Evolutionary conservation across 1,139 yeast species (phyloP), one percentile per base, ranked within the genome.

Genomic region (Pichia sp.): DNA sequence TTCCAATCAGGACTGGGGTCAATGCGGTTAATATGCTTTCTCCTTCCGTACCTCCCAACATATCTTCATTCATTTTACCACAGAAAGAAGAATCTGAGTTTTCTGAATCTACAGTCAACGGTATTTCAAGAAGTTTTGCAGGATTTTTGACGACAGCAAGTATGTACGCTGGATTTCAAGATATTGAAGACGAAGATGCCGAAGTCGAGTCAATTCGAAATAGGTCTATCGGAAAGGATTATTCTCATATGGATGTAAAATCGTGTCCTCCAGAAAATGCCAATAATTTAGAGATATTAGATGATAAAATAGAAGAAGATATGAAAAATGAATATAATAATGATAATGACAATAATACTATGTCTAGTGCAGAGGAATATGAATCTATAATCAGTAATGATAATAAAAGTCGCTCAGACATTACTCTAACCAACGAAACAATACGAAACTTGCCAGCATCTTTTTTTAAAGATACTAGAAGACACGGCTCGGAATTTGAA

Each of bases 91-190:
- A 39, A 27, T 11, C 28, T 4, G 42, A 33, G 9, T 16, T 46
- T 7, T 36, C 44, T 1, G 47, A 50, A 28, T 50, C 50, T 4
- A 66, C 71, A 0, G 60, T 66, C 8, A 65, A 64, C 35, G 60
- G 62, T 28, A 57, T 70, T 61, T 72, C 75, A 11, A 66, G 65
- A 50, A 71, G 75, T 39, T 68, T 77, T 52, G 76, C 74, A 1
- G 72, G 73, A 1, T 54, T 76, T 43, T 58, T 77, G 40, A 72
- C 81, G 1, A 67, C 79, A 0, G 77, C 81, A 0, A 71, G 76
- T 49, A 68, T 75, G 45, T 74, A 70, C 55, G 73, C 74, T 2
- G 81, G 79, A 4, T 64, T 72, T 42, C 62, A 59, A 38, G 64
- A 56, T 16, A 47, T 59, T 5, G 59, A 52, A 44, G 52, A 52